A percentile compares a stretch with the other conserved stretches of the same genome.
Evolutionary conservation across 2,329 filamentous ascomycete genomes (phyloP).

Genomic region (Penicillium olsonii): DNA sequence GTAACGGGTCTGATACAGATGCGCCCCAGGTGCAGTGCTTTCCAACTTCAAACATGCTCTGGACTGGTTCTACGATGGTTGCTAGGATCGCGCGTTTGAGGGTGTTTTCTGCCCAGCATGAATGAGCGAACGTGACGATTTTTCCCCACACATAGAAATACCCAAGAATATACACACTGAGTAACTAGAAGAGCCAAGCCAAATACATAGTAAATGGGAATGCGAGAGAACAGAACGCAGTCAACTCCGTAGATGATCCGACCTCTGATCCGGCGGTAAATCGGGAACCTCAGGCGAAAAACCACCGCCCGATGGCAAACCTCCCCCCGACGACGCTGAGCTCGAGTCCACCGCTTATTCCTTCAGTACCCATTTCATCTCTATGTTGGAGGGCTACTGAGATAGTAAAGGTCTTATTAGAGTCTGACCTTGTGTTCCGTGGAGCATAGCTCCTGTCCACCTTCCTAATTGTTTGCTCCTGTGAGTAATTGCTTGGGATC

Average conservation of each 20-base stretch:
- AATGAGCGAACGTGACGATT: not conserved
- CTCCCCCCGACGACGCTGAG: slow-evolving; percentile 6
- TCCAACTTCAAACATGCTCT: not conserved
- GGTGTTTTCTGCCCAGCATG: not conserved
- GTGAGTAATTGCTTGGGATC: slow-evolving; percentile 1
- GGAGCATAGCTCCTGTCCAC: slow-evolving; percentile 3
- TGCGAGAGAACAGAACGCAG: not conserved
- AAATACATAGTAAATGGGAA: not conserved
- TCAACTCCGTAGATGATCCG: slow-evolving; percentile 8
- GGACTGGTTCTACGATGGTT: not conserved
- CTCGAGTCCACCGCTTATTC: not conserved
- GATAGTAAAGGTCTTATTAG: not conserved
- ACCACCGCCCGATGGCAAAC: slow-evolving; percentile 20
- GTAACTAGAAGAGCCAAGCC: not conserved
- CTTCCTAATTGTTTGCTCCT: slow-evolving; percentile 3
- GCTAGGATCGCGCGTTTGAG: not conserved
- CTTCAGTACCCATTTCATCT: not conserved
- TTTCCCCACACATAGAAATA: not conserved
- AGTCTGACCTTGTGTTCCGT: slow-evolving; percentile 1
- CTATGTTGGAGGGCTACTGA: not conserved
- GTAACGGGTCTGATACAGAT: not conserved
- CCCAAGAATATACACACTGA: not conserved
- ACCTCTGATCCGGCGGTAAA: slow-evolving; percentile 26
- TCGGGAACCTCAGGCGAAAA: slow-evolving; percentile 22
- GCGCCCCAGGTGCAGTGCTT: not conserved